A percentile compares a stretch with the other conserved stretches of the same genome.
phyloP scores from a whole-genome alignment of 768 basidiomycete species.

The Boletus bicolor region DNA sequence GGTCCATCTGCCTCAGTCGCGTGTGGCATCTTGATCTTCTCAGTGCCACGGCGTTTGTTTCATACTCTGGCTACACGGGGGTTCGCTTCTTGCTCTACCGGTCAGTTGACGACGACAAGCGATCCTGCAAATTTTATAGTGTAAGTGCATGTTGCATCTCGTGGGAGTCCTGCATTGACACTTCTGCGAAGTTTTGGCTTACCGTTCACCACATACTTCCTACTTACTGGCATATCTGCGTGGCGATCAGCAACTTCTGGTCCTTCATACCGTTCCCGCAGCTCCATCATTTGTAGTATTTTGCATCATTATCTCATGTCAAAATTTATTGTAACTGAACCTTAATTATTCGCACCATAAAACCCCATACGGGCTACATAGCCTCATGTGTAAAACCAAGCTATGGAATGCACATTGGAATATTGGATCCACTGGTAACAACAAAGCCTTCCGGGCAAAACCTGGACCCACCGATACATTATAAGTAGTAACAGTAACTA shows the following conservation, averaged over 20 bases:
- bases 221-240: constrained; percentile 9
- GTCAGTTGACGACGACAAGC: constrained; percentile 16
- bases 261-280: neutral
- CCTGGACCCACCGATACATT: too few relatives aligned
- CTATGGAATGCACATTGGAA: neutral
- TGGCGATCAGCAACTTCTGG: neutral
- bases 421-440: neutral
- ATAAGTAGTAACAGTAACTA: too few relatives aligned
- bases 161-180: neutral
- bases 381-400: neutral
- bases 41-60: constrained; percentile 13
- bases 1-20: constrained; percentile 21
- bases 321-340: too few relatives aligned
- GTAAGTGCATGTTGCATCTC: constrained; percentile 7
- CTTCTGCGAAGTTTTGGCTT: constrained; percentile 14
- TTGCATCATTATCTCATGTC: neutral
- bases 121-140: constrained; percentile 24
- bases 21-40: constrained; percentile 21
- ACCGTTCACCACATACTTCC: constrained; percentile 14
- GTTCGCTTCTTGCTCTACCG: constrained; percentile 18
- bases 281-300: neutral
- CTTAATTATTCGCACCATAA: neutral
- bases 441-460: too few relatives aligned
- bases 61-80: constrained; percentile 18
- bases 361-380: neutral